A percentile compares a stretch with the other conserved stretches of the same genome.
Evolutionary conservation across 2,329 filamentous ascomycete genomes (phyloP).

Genomic region (Trichophyton rubrum): DNA sequence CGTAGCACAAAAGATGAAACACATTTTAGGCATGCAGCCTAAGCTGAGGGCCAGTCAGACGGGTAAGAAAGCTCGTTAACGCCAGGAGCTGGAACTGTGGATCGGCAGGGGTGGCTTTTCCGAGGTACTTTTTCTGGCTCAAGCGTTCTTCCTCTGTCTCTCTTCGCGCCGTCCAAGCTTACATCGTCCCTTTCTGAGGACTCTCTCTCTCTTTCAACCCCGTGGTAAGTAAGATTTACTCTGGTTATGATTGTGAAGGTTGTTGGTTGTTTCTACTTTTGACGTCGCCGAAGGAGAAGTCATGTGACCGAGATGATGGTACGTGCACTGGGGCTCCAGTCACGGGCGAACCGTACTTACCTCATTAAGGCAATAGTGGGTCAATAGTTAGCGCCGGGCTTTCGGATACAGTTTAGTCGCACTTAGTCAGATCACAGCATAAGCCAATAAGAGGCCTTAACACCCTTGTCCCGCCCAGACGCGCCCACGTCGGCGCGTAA

Average conservation of each 20-base stretch:
- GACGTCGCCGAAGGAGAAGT: background rate
- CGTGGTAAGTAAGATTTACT: too few relatives aligned
- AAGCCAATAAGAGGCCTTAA: constrained; percentile 9
- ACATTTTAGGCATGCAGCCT: background rate
- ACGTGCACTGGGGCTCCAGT: background rate
- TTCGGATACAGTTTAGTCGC: background rate
- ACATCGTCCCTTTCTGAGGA: too few relatives aligned
- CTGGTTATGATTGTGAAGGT: too few relatives aligned
- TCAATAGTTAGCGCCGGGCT: background rate
- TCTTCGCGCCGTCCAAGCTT: background rate
- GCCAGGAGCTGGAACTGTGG: constrained; percentile 2
- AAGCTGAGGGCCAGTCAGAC: background rate
- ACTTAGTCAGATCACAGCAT: background rate
- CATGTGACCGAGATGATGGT: background rate
- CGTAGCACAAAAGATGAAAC: background rate
- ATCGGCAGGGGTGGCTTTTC: background rate
- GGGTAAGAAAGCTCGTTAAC: background rate
- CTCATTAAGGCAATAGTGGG: background rate
- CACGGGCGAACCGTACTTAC: background rate
- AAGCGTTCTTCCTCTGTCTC: background rate
- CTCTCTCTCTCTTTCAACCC: background rate
- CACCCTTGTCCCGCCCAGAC: constrained; percentile 5
- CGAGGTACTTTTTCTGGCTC: background rate
- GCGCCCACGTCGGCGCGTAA: constrained; percentile 6
- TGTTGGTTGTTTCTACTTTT: too few relatives aligned